Percentiles rank a stretch among this genome's conserved stretches.
phyloP scores from a whole-genome alignment of 2,329 filamentous ascomycete species.

The Cytospora paraplurivora region DNA sequence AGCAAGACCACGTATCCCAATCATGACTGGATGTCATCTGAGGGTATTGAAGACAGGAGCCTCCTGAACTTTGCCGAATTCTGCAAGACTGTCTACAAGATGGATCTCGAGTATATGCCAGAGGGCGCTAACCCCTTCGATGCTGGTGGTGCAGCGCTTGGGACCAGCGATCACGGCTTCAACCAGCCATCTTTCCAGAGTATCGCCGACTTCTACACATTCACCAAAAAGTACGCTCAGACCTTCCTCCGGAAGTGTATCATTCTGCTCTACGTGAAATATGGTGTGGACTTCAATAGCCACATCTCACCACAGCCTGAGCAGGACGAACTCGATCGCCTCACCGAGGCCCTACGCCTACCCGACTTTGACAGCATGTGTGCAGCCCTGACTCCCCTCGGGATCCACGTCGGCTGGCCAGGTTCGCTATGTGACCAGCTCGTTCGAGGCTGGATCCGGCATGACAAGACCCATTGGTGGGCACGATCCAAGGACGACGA shows the following conservation, averaged over 20 bases:
- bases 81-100: constrained; percentile 51
- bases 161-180: constrained; percentile 44
- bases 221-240: constrained; percentile 82
- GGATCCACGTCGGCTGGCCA: constrained; percentile 52
- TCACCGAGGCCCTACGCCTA: constrained; percentile 74
- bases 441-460: constrained; percentile 72
- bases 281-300: constrained; percentile 83
- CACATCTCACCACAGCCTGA: constrained; percentile 64
- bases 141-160: not conserved
- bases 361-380: constrained; percentile 82
- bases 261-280: constrained; percentile 83
- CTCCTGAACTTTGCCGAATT: constrained; percentile 60
- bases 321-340: constrained; percentile 77
- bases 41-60: constrained; percentile 41
- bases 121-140: constrained; percentile 39
- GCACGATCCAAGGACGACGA: constrained; percentile 11
- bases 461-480: constrained; percentile 45
- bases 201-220: constrained; percentile 57
- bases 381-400: constrained; percentile 53
- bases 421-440: constrained; percentile 45
- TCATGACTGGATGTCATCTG: constrained; percentile 38
- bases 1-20: constrained; percentile 53
- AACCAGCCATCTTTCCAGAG: constrained; percentile 57
- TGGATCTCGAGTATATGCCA: constrained; percentile 44
- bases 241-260: constrained; percentile 83